Evolutionary conservation across 768 basidiomycete genomes (phyloP).

Genomic region (Cytidiella melzeri): DNA sequence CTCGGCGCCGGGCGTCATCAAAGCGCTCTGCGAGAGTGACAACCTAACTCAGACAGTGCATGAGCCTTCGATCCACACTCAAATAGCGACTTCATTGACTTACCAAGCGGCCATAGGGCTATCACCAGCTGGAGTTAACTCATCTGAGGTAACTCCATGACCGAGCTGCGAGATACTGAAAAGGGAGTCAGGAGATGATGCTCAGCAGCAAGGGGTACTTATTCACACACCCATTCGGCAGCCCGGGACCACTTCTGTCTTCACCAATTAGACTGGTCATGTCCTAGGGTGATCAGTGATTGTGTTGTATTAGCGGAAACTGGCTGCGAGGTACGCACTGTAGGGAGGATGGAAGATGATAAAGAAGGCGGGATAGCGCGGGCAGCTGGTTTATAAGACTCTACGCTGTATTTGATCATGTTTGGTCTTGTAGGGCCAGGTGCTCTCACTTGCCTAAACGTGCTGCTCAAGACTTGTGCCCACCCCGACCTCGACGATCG

Average conservation of each 20-base stretch:
- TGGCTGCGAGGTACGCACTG: neutral
- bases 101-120: neutral
- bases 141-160: no score
- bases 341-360: neutral
- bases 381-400: neutral
- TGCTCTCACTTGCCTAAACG: neutral
- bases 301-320: neutral
- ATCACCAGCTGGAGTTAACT: no score
- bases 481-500: neutral
- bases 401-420: constrained; percentile 4
- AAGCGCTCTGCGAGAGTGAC: no score
- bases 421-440: constrained; percentile 8
- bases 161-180: neutral
- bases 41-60: no score
- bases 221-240: neutral
- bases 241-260: neutral
- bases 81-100: neutral
- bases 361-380: neutral
- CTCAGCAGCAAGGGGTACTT: neutral
- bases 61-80: neutral
- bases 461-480: neutral
- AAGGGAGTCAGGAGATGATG: neutral
- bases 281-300: neutral
- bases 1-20: no score
- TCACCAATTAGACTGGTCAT: neutral